Conservation (phyloP, 2,329 filamentous ascomycete species). For the Curvularia lunata region DNA sequence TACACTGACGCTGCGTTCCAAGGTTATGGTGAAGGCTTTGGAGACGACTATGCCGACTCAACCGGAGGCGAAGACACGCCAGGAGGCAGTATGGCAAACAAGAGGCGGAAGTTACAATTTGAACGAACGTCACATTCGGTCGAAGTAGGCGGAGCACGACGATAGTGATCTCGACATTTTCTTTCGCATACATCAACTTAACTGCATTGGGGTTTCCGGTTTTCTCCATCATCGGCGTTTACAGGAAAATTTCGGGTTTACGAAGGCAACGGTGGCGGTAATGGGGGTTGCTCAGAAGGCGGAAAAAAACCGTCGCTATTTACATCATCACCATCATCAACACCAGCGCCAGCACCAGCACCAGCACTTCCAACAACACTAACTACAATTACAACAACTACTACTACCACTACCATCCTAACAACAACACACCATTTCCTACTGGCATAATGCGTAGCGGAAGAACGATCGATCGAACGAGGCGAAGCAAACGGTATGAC, state of each 20-base stretch:
- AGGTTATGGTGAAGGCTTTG: constrained; percentile 74
- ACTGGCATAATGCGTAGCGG: constrained; percentile 19
- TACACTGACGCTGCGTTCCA: constrained; percentile 78
- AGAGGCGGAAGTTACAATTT: constrained; percentile 46
- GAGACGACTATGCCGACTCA: constrained; percentile 72
- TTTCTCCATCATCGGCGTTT: constrained; percentile 16
- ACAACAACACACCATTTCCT: constrained; percentile 11
- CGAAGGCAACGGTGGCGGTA: constrained; percentile 13
- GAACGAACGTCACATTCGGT: constrained; percentile 44
- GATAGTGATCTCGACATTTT: constrained; percentile 29
- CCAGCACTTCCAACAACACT: neutral
- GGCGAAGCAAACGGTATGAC: constrained; percentile 15
- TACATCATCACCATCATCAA: constrained; percentile 1
- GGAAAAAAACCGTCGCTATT: constrained; percentile 1
- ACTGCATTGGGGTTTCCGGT: constrained; percentile 16
- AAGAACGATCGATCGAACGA: constrained; percentile 6
- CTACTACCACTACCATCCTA: constrained; percentile 1
- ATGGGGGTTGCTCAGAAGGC: neutral
- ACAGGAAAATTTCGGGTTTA: constrained; percentile 15
- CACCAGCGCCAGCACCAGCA: constrained; percentile 5
- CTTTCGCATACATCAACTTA: constrained; percentile 18
- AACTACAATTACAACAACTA: neutral
- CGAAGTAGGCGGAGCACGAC: constrained; percentile 46
- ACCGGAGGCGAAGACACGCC: constrained; percentile 72
- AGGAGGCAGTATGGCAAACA: constrained; percentile 36